Conservation (phyloP, 345 rosid species). For the Bruguiera sexangula region DNA sequence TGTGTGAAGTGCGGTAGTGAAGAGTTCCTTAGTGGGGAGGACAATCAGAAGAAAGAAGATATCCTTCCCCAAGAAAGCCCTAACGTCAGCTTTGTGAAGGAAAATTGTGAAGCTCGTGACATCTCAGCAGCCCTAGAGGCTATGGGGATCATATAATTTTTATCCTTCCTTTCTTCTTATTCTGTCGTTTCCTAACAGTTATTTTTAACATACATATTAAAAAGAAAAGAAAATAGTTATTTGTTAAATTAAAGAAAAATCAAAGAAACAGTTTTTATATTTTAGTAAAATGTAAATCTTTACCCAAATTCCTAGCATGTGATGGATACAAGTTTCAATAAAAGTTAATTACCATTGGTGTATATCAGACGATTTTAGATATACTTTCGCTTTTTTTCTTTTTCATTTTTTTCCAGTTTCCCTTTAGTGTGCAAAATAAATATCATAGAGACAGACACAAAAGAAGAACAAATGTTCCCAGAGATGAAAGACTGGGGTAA, state of each 20-base stretch:
- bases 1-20: constrained; percentile 55
- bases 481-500: too few relatives aligned
- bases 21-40: constrained; percentile 52
- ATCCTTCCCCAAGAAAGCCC: constrained; percentile 44
- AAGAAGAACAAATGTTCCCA: too few relatives aligned
- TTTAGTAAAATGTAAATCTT: constrained; percentile 6
- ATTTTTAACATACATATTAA: not conserved
- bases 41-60: constrained; percentile 59
- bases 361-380: not conserved
- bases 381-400: not conserved
- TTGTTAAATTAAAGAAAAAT: too few relatives aligned
- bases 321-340: not conserved
- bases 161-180: not conserved
- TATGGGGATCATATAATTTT: constrained; percentile 44
- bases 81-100: constrained; percentile 39
- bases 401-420: too few relatives aligned
- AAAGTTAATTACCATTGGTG: not conserved
- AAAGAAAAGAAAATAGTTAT: too few relatives aligned
- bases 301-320: constrained; percentile 7
- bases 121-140: constrained; percentile 48
- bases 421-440: too few relatives aligned
- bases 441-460: too few relatives aligned
- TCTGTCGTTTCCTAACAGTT: not conserved
- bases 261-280: too few relatives aligned
- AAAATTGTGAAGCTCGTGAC: constrained; percentile 38